A percentile compares a stretch with the other conserved stretches of the same genome.
These are phyloP conservation scores for Fragilariopsis cylindrus DNA, from an alignment of 108 stramenopile species.

Conservation along the genomic window DNA sequence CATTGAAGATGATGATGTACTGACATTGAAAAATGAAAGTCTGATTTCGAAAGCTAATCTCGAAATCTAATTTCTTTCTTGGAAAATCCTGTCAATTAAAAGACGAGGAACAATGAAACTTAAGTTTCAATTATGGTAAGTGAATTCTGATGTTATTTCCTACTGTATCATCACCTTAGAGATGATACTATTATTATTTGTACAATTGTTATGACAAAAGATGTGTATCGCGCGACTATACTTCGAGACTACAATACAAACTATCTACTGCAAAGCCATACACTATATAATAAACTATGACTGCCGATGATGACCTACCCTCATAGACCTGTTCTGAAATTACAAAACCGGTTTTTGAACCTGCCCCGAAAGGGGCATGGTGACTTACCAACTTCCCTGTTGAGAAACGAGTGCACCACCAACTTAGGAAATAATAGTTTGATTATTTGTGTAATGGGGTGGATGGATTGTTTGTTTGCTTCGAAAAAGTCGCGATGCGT, in stretches of 20 bases:
- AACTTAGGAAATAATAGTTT: slow-evolving; percentile 39
- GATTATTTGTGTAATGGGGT: not conserved
- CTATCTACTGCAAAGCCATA: not conserved
- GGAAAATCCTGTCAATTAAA: too few species aligned
- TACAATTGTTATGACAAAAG: not conserved
- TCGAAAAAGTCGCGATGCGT: not conserved
- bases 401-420: slow-evolving; percentile 66
- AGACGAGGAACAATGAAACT: too few species aligned
- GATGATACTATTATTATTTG: not conserved
- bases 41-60: too few species aligned
- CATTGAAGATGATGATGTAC: not conserved
- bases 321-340: slow-evolving; percentile 59
- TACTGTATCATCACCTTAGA: too few species aligned
- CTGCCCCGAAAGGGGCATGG: slow-evolving; percentile 35
- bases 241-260: not conserved
- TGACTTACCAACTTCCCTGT: slow-evolving; percentile 30
- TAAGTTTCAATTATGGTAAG: too few species aligned
- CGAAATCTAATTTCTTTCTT: too few species aligned
- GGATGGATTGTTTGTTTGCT: not conserved
- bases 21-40: too few species aligned
- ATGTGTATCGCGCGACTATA: not conserved
- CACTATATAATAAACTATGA: not conserved
- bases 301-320: slow-evolving; percentile 45
- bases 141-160: too few species aligned
- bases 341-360: slow-evolving; percentile 2